Percentiles rank a stretch among this genome's conserved stretches.
These are phyloP conservation scores for Lipomyces sp. DNA, from an alignment of 805 yeast species.

Conservation along the genomic window DNA sequence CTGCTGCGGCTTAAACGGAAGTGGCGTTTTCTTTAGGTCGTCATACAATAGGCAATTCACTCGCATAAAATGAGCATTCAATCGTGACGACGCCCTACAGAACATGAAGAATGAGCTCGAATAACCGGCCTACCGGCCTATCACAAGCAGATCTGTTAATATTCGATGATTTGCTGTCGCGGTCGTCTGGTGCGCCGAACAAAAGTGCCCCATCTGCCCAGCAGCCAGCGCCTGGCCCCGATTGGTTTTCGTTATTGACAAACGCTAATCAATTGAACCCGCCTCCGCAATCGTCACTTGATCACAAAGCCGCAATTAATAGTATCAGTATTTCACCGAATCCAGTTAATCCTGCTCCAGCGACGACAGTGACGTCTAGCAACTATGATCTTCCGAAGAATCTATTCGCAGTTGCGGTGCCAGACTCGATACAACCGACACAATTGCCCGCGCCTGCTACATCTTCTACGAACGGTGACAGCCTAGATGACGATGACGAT, in stretches of 20 bases:
- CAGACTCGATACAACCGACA: slow-evolving; percentile 1
- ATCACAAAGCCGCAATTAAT: not conserved
- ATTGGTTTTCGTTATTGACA: slow-evolving; percentile 23
- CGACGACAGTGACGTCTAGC: not conserved
- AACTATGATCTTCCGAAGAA: slow-evolving; percentile 13
- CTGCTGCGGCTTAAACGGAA: not conserved
- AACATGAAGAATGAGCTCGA: slow-evolving; percentile 9
- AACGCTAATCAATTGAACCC: not conserved
- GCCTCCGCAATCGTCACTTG: not conserved
- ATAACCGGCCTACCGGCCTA: not conserved
- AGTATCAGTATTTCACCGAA: not conserved
- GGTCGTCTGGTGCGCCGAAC: not conserved
- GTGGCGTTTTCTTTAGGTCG: not conserved
- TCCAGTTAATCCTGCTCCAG: not conserved
- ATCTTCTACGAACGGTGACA: not conserved
- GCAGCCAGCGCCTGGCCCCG: slow-evolving; percentile 12
- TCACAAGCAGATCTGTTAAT: slow-evolving; percentile 29
- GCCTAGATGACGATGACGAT: slow-evolving; percentile 23
- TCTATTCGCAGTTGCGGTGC: slow-evolving; percentile 7
- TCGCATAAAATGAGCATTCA: not conserved
- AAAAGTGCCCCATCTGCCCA: not conserved
- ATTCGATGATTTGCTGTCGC: slow-evolving; percentile 33
- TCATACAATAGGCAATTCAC: too few species aligned
- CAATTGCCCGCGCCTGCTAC: not conserved
- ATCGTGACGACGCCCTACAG: not conserved